A percentile compares a stretch with the other conserved stretches of the same genome.
These are phyloP conservation scores for Trichoderma sp. DNA, from an alignment of 2,329 filamentous ascomycete species.

Conservation along the genomic window DNA sequence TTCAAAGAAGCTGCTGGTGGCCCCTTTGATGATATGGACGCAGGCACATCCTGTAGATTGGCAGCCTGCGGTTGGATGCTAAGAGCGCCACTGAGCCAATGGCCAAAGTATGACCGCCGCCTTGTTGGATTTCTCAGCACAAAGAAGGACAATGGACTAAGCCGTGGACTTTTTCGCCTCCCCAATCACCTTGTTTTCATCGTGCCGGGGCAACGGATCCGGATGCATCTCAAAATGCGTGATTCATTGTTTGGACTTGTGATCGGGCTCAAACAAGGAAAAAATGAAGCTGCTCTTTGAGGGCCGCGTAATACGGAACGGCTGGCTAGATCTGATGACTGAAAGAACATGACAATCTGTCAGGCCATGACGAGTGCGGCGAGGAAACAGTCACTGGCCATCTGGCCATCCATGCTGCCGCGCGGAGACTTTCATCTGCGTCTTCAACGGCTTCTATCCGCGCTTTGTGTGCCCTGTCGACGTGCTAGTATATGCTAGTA, in stretches of 20 bases:
- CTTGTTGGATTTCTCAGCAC: background rate
- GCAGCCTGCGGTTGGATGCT: background rate
- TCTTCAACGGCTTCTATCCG: background rate
- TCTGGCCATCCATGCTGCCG: background rate
- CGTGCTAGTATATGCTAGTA: background rate
- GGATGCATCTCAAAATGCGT: background rate
- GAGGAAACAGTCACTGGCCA: background rate
- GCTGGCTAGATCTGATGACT: background rate
- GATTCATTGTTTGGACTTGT: background rate
- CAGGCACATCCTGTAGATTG: constrained; percentile 1
- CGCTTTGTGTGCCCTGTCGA: background rate
- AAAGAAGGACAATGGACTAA: background rate
- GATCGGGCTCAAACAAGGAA: background rate
- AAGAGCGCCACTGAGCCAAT: constrained; percentile 12
- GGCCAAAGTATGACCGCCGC: constrained; percentile 5
- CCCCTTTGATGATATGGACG: background rate
- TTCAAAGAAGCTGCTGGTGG: background rate
- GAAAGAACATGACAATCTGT: background rate
- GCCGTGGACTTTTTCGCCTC: background rate
- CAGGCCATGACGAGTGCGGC: background rate
- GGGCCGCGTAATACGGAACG: background rate
- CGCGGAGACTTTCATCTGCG: background rate
- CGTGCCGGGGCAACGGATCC: background rate
- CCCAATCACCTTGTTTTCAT: background rate
- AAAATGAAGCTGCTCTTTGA: background rate